Conservation (phyloP, 345 rosid species). For the Cardamine chenopodiifolia region DNA sequence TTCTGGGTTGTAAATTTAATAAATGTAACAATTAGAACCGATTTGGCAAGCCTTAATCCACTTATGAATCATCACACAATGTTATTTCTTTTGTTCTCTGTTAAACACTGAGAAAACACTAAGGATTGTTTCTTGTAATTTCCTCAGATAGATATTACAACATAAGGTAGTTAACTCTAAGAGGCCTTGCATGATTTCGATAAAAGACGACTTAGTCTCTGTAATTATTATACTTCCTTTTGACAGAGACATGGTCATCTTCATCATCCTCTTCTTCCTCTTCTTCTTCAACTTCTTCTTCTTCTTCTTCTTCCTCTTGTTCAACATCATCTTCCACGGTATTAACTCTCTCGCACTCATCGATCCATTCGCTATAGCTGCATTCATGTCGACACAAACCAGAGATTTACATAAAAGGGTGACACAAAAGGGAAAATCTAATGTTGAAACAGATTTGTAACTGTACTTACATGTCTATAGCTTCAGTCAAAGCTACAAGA, state of each 20-base stretch:
- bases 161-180: slow-evolving; percentile 20
- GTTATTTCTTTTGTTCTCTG: background rate
- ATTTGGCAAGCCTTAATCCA: background rate
- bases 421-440: background rate
- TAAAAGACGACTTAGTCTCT: slow-evolving; percentile 12
- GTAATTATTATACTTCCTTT: slow-evolving; percentile 43
- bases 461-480: slow-evolving; percentile 93
- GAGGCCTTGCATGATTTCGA: slow-evolving; percentile 10
- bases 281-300: slow-evolving; percentile 37
- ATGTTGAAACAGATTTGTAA: slow-evolving; percentile 24
- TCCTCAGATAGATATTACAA: slow-evolving; percentile 29
- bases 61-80: background rate
- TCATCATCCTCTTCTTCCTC: slow-evolving; percentile 47
- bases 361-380: slow-evolving; percentile 99
- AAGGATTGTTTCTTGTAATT: slow-evolving; percentile 7
- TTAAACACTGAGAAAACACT: slow-evolving; percentile 9
- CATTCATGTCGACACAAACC: background rate
- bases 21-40: background rate
- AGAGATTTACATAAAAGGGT: background rate
- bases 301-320: slow-evolving; percentile 46
- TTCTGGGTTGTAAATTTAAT: background rate
- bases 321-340: slow-evolving; percentile 63
- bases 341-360: slow-evolving; percentile 90
- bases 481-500: slow-evolving; percentile 78
- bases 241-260: slow-evolving; percentile 33